Percentiles rank a stretch among this genome's conserved stretches.
These are phyloP conservation scores for Saccharum officinarum DNA, from an alignment of 176 grass and related monocot genomes.

Conservation along the genomic window DNA sequence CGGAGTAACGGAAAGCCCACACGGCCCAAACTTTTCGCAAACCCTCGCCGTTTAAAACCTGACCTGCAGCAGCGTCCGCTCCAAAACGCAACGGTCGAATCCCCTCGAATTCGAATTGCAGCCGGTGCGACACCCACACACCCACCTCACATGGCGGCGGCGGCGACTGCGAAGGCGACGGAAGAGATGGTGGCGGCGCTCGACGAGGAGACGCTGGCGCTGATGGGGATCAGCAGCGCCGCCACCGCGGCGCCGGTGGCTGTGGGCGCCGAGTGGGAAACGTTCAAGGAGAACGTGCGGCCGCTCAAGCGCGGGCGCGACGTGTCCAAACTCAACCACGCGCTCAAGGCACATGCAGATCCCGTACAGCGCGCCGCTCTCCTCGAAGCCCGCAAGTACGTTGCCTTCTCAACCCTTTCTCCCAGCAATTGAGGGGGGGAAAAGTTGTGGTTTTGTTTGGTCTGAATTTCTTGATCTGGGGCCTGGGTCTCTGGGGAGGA, in stretches of 20 bases:
- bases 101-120: slow-evolving; percentile 36
- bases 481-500: not conserved
- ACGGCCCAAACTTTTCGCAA: not conserved
- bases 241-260: slow-evolving; percentile 34
- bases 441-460: not conserved
- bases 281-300: slow-evolving; percentile 90
- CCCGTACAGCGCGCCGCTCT: slow-evolving; percentile 56
- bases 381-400: slow-evolving; percentile 55
- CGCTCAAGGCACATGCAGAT: slow-evolving; percentile 63
- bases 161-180: not conserved
- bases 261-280: slow-evolving; percentile 66
- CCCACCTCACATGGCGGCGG: slow-evolving; percentile 35
- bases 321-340: slow-evolving; percentile 69
- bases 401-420: not conserved
- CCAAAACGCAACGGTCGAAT: slow-evolving; percentile 30
- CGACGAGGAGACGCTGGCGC: slow-evolving; percentile 36
- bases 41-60: slow-evolving; percentile 24
- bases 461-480: slow-evolving; percentile 15
- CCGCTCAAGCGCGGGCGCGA: slow-evolving; percentile 96
- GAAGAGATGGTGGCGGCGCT: slow-evolving; percentile 11
- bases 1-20: not conserved
- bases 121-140: not conserved
- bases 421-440: not conserved
- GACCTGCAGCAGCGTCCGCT: slow-evolving; percentile 28
- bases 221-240: slow-evolving; percentile 22